Percentiles rank a stretch among this genome's conserved stretches.
These are phyloP conservation scores for Dactylellina leptospora DNA, from an alignment of 2,329 filamentous ascomycete species.

Conservation along the genomic window DNA sequence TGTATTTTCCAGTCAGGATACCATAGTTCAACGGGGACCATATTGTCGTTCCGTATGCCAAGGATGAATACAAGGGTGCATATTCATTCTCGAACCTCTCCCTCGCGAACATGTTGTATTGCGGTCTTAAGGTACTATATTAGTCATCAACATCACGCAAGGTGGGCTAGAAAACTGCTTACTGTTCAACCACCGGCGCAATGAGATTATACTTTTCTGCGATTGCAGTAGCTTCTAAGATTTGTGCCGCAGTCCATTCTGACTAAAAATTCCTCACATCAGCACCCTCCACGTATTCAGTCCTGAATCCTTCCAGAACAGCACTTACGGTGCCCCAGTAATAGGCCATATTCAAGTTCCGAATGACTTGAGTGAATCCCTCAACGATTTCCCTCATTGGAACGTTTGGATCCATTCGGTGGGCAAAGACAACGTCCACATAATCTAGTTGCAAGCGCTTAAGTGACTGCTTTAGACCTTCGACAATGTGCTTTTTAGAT, in stretches of 20 bases:
- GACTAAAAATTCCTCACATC: slow-evolving; percentile 55
- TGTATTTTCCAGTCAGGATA: slow-evolving; percentile 72
- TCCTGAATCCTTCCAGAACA: too few relatives aligned
- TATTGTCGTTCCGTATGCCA: slow-evolving; percentile 60
- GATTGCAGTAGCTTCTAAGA: slow-evolving; percentile 68
- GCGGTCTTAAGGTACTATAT: slow-evolving; percentile 59
- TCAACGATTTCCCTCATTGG: slow-evolving; percentile 72
- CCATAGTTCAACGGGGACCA: slow-evolving; percentile 68
- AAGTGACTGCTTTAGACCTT: slow-evolving; percentile 69
- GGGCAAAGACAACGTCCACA: slow-evolving; percentile 72
- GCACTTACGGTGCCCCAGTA: slow-evolving; percentile 68
- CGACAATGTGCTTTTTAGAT: slow-evolving; percentile 66
- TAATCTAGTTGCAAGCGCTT: slow-evolving; percentile 71
- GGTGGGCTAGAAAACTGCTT: background rate
- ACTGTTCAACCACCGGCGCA: slow-evolving; percentile 65
- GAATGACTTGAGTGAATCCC: slow-evolving; percentile 64
- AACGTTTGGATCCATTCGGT: slow-evolving; percentile 68
- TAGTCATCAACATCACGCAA: background rate
- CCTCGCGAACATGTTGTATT: slow-evolving; percentile 71
- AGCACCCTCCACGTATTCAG: too few relatives aligned
- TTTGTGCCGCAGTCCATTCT: slow-evolving; percentile 70
- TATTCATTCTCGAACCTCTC: slow-evolving; percentile 71
- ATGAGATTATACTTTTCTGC: slow-evolving; percentile 70
- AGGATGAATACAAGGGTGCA: slow-evolving; percentile 63
- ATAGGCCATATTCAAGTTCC: slow-evolving; percentile 69